Base-by-base conservation (phyloP, 495 filamentous ascomycete genomes). In the Penicillium salamii region DNA sequence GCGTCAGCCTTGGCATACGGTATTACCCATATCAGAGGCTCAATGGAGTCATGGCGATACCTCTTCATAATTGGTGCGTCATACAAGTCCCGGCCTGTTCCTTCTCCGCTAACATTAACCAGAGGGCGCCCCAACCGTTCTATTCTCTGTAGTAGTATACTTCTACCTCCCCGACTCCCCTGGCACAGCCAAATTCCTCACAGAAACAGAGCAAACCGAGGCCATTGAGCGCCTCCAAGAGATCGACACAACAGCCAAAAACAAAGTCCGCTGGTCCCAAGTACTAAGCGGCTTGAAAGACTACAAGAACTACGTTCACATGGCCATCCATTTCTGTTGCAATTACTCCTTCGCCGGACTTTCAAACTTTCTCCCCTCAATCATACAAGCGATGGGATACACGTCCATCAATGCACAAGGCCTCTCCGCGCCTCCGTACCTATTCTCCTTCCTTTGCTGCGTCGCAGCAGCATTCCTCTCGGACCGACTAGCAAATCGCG, bases 341-440 rank as follows among this genome's bases (percentile, higher is more conserved):
- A 26, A 26, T 8, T 26, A 26, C 8, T 26, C 23, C 8, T 26
- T 60, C 38, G 55, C 61, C 0, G 58, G 55, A 0, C 41, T 92
- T 7, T 86, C 88, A 5, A 85, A 89, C 1, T 91, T 90, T 59
- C 74, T 91, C 1, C 88, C 88, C 0, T 81, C 84, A 11, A 87
- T 90, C 58, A 71, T 89, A 8, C 65, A 77, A 37, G 73, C 79
- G 26, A 87, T 89, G 83, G 87, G 86, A 7, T 89, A 81, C 63
- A 78, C 71, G 6, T 61, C 72, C 3, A 72, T 88, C 35, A 72
- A 82, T 43, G 78, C 87, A 0, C 88, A 92, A 61, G 87, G 85
- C 0, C 78, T 91, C 12, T 80, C 81, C 14, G 84, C 86, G 0
- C 88, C 87, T 2, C 86, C 87, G 3, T 91, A 88, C 64, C 77